Evolutionary conservation across 2,329 filamentous ascomycete genomes (phyloP).

Genomic region (Neocucurbitaria cava): DNA sequence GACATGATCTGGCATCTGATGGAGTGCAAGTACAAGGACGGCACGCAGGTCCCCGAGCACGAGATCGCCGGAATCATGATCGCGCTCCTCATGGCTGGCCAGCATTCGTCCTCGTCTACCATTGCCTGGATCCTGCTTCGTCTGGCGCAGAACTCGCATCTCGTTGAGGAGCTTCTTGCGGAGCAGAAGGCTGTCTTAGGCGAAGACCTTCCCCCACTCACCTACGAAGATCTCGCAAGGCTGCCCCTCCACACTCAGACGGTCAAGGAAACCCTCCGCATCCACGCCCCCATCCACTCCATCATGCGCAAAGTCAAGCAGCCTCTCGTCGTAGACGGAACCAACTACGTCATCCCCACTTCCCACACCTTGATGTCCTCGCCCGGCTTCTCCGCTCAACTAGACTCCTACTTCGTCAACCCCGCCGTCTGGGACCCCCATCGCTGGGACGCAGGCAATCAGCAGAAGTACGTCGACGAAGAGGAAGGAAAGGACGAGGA

Average conservation of each 20-base stretch:
- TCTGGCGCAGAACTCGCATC: slow-evolving; percentile 76
- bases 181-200: slow-evolving; percentile 81
- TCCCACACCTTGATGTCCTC: slow-evolving; percentile 83
- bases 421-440: slow-evolving; percentile 87
- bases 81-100: slow-evolving; percentile 87
- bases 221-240: slow-evolving; percentile 78
- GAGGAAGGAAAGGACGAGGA: slow-evolving; percentile 68
- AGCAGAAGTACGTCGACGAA: slow-evolving; percentile 52
- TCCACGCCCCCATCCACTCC: slow-evolving; percentile 93
- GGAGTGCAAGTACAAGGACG: slow-evolving; percentile 85
- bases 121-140: slow-evolving; percentile 85
- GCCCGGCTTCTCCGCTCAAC: slow-evolving; percentile 79
- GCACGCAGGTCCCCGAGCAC: slow-evolving; percentile 76
- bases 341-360: slow-evolving; percentile 81
- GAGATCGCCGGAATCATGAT: slow-evolving; percentile 96
- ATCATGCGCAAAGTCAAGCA: slow-evolving; percentile 92
- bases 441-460: slow-evolving; percentile 81
- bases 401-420: slow-evolving; percentile 79
- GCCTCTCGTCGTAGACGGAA: slow-evolving; percentile 83
- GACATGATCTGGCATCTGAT: slow-evolving; percentile 94
- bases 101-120: slow-evolving; percentile 86
- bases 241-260: slow-evolving; percentile 83
- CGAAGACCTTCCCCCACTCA: slow-evolving; percentile 74
- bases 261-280: slow-evolving; percentile 88
- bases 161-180: slow-evolving; percentile 80